A percentile compares a stretch with the other conserved stretches of the same genome.
Conservation (phyloP, 2,329 filamentous ascomycete genomes). For the Penicillium brasilianum region DNA sequence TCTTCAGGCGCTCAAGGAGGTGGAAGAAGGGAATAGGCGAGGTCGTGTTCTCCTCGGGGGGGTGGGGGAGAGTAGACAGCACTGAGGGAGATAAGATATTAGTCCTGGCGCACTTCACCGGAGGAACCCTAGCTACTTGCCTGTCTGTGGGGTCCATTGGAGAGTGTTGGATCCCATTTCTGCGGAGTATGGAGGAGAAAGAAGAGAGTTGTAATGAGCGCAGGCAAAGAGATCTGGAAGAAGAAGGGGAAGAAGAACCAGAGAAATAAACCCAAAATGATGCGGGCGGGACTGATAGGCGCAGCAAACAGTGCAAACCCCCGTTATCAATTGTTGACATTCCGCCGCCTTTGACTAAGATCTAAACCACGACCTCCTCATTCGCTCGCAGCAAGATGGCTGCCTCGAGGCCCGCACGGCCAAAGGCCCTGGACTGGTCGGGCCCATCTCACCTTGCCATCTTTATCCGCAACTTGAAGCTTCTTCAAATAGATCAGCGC, state of each 20-base stretch:
- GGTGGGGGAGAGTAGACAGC: slow-evolving; percentile 66
- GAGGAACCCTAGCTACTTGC: slow-evolving; percentile 25
- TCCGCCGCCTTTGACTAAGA: slow-evolving; percentile 17
- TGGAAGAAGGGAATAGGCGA: slow-evolving; percentile 94
- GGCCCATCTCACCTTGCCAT: slow-evolving; percentile 62
- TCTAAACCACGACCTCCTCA: slow-evolving; percentile 12
- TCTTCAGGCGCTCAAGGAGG: slow-evolving; percentile 91
- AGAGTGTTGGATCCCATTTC: slow-evolving; percentile 39
- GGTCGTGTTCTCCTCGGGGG: slow-evolving; percentile 63
- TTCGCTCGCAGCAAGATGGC: slow-evolving; percentile 37
- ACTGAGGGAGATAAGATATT: slow-evolving; percentile 50
- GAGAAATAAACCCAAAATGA: slow-evolving; percentile 10
- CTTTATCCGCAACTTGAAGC: slow-evolving; percentile 81
- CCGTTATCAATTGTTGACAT: slow-evolving; percentile 35
- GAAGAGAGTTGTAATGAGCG: background rate
- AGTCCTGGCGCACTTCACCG: slow-evolving; percentile 1
- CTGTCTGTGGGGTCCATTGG: slow-evolving; percentile 44
- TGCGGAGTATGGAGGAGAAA: slow-evolving; percentile 9
- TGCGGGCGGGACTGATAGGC: slow-evolving; percentile 14
- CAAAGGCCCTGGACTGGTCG: slow-evolving; percentile 43
- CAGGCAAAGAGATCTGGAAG: background rate
- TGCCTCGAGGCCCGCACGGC: slow-evolving; percentile 36
- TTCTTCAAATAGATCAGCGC: slow-evolving; percentile 77
- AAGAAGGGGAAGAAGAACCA: slow-evolving; percentile 9
- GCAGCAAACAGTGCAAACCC: slow-evolving; percentile 35